Evolutionary conservation across 768 basidiomycete genomes (phyloP).

Genomic region (Termitomyces sp.): DNA sequence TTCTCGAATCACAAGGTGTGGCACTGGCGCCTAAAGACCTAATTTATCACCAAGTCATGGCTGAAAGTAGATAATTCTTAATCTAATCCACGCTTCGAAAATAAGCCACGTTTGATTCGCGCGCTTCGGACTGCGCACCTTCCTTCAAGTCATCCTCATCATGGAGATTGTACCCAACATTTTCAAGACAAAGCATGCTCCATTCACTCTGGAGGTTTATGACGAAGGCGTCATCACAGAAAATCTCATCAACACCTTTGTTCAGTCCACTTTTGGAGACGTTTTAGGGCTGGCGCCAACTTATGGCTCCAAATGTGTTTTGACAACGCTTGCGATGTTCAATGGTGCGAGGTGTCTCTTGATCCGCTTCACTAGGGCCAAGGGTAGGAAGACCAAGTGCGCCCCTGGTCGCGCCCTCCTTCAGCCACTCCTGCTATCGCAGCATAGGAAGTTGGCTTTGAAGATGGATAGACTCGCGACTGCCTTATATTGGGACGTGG

Average conservation of each 20-base stretch:
- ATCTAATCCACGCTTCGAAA: neutral
- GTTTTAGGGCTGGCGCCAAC: conserved; percentile 37
- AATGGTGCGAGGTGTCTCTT: conserved; percentile 28
- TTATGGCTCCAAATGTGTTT: conserved; percentile 26
- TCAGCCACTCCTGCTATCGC: conserved; percentile 24
- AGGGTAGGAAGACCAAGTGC: conserved; percentile 4
- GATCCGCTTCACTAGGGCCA: conserved; percentile 20
- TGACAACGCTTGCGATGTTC: conserved; percentile 35
- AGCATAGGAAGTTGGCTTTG: conserved; percentile 31
- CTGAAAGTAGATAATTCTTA: neutral
- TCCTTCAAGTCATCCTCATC: neutral
- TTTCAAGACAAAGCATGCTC: conserved; percentile 18
- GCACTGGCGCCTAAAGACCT: neutral
- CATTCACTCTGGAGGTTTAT: conserved; percentile 22
- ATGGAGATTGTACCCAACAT: conserved; percentile 27
- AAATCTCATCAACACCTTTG: conserved; percentile 21
- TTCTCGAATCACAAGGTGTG: neutral
- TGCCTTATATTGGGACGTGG: conserved; percentile 33
- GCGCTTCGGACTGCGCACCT: neutral
- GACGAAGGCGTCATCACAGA: conserved; percentile 20
- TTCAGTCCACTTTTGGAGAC: conserved; percentile 17
- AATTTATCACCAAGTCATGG: neutral
- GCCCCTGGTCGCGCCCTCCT: conserved; percentile 18
- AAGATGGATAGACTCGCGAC: conserved; percentile 39
- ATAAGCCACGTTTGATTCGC: neutral